These are phyloP conservation scores for Mucor circinelloides DNA, from an alignment of 371 early-diverging fungal genomes.

Conservation along the genomic window DNA sequence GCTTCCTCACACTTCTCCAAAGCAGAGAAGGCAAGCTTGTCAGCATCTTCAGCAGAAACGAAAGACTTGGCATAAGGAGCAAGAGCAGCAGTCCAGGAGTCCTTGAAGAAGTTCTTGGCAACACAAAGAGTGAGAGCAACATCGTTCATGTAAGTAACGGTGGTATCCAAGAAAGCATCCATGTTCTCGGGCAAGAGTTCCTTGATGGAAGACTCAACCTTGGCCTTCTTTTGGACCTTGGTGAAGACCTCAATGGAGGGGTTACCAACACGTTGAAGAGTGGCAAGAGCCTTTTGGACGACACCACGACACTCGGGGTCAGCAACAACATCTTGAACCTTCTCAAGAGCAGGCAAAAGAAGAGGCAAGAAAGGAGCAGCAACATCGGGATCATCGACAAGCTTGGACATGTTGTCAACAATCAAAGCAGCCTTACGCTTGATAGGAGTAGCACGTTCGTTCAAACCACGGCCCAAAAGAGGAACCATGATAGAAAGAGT, in stretches of 20 bases:
- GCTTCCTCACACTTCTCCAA: constrained; percentile 50
- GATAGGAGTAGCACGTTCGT: constrained; percentile 62
- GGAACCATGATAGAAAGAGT: constrained; percentile 85
- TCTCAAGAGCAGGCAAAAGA: constrained; percentile 77
- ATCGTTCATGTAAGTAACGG: constrained; percentile 47
- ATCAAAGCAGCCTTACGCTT: constrained; percentile 84
- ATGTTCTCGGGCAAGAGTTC: constrained; percentile 37
- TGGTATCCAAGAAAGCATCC: constrained; percentile 26
- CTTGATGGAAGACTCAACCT: constrained; percentile 44
- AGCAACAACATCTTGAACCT: constrained; percentile 76
- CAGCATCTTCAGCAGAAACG: constrained; percentile 40
- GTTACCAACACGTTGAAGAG: constrained; percentile 44
- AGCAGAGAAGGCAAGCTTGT: constrained; percentile 33
- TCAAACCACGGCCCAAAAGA: constrained; percentile 76
- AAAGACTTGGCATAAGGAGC: constrained; percentile 66
- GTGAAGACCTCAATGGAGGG: constrained; percentile 35
- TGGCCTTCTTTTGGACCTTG: constrained; percentile 48
- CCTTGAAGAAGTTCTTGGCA: constrained; percentile 46
- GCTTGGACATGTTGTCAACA: constrained; percentile 86
- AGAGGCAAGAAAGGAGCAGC: constrained; percentile 83
- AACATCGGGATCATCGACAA: constrained; percentile 78
- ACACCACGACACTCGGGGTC: constrained; percentile 82
- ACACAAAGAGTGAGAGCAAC: constrained; percentile 47
- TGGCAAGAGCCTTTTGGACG: constrained; percentile 52
- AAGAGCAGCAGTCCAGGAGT: constrained; percentile 38